Evolutionary conservation across 768 basidiomycete species (phyloP).

Genomic region (Tulasnella sp.): DNA sequence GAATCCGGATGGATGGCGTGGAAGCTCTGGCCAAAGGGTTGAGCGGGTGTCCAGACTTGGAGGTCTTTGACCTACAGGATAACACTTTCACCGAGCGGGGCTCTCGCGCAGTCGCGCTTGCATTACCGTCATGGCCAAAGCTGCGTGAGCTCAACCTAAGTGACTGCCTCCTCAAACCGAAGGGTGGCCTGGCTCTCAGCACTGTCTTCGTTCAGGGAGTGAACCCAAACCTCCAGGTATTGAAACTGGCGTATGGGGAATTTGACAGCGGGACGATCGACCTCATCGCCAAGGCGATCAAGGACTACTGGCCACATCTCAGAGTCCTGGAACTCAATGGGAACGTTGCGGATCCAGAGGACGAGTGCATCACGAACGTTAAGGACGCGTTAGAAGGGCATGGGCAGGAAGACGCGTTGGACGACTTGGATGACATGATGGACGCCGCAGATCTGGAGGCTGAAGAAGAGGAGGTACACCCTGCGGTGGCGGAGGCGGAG

Average conservation of each 20-base stretch:
- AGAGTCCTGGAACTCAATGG: conserved; percentile 75
- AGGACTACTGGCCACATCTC: conserved; percentile 44
- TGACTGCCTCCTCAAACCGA: conserved; percentile 76
- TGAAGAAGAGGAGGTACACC: conserved; percentile 25
- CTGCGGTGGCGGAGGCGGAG: conserved; percentile 24
- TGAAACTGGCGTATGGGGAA: conserved; percentile 89
- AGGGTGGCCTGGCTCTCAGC: conserved; percentile 62
- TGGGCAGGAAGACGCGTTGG: conserved; percentile 69
- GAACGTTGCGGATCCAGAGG: conserved; percentile 40
- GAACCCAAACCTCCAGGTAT: conserved; percentile 57
- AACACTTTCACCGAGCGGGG: conserved; percentile 55
- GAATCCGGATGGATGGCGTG: conserved; percentile 89
- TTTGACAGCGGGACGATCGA: conserved; percentile 58
- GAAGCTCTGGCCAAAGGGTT: conserved; percentile 66
- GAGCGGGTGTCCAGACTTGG: conserved; percentile 49
- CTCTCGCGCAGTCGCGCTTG: conserved; percentile 46
- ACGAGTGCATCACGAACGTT: conserved; percentile 34
- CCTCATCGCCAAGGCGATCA: conserved; percentile 55
- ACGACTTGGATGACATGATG: conserved; percentile 63
- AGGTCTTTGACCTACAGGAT: conserved; percentile 85
- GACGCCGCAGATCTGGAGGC: conserved; percentile 45
- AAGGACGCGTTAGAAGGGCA: conserved; percentile 31
- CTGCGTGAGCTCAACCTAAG: conserved; percentile 78
- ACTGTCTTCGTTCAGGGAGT: conserved; percentile 53
- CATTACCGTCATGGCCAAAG: conserved; percentile 56